These are phyloP conservation scores for Huntiella moniliformis DNA, from an alignment of 2,329 filamentous ascomycete genomes.

Conservation along the genomic window DNA sequence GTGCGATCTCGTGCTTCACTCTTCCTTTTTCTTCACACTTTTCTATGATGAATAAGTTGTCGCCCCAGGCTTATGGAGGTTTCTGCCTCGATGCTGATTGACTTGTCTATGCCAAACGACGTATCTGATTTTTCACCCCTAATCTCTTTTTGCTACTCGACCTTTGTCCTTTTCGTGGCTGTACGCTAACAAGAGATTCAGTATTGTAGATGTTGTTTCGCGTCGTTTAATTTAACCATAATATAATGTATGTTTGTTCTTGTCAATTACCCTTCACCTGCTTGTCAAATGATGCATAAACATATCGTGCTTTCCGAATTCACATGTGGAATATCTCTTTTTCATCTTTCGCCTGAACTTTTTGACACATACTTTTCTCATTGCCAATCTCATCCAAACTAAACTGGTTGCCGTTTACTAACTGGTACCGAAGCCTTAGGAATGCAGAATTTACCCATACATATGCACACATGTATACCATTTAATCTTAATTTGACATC, in stretches of 20 bases:
- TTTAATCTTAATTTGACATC: too few relatives aligned
- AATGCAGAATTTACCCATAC: too few relatives aligned
- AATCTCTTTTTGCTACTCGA: neutral
- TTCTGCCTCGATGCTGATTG: slow-evolving; percentile 30
- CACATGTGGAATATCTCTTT: slow-evolving; percentile 10
- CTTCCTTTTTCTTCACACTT: slow-evolving; percentile 1
- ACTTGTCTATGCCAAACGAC: slow-evolving; percentile 36
- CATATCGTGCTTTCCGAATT: slow-evolving; percentile 11
- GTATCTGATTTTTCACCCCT: slow-evolving; percentile 9
- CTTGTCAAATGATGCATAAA: slow-evolving; percentile 10
- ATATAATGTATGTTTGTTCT: slow-evolving; percentile 5
- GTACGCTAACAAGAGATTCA: slow-evolving; percentile 2
- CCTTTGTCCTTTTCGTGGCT: neutral
- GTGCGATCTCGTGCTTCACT: neutral
- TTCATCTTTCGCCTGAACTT: slow-evolving; percentile 12
- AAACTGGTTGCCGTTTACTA: too few relatives aligned
- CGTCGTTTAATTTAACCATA: neutral
- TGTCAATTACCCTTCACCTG: neutral
- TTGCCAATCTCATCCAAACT: neutral
- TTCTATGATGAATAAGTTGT: slow-evolving; percentile 29
- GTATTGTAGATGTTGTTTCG: neutral
- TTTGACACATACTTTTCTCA: neutral
- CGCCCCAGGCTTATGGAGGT: slow-evolving; percentile 31
- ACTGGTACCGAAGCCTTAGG: too few relatives aligned
- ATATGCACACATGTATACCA: too few relatives aligned